Conservation (phyloP, 371 early-diverging fungal genomes). For the Dinochytrium kinnereticum region DNA sequence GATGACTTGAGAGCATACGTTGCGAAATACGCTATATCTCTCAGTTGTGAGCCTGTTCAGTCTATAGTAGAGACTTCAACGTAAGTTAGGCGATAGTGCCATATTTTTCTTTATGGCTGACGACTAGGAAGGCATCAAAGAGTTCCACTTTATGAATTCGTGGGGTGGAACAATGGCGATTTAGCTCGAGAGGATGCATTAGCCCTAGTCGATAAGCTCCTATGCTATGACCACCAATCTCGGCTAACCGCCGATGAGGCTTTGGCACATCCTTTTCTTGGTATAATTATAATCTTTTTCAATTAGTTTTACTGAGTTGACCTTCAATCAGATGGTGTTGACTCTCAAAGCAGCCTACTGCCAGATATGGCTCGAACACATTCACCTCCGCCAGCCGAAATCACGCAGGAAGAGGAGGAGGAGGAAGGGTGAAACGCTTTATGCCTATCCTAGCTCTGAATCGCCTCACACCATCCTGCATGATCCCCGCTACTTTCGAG, state of each 20-base stretch:
- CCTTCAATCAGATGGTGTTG: neutral
- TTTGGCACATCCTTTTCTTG: conserved; percentile 44
- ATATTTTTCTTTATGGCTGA: neutral
- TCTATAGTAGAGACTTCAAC: neutral
- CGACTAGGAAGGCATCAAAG: neutral
- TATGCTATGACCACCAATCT: conserved; percentile 51
- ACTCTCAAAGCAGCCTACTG: neutral
- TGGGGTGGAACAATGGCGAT: conserved; percentile 29
- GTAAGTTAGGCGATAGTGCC: conserved; percentile 4
- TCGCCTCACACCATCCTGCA: neutral
- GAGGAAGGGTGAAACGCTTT: neutral
- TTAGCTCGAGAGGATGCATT: conserved; percentile 37
- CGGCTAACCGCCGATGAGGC: conserved; percentile 50
- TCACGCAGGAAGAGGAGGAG: conserved; percentile 9
- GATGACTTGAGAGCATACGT: conserved; percentile 50
- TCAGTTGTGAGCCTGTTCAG: conserved; percentile 14
- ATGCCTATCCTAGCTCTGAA: neutral
- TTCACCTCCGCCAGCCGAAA: neutral
- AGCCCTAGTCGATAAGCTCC: conserved; percentile 44
- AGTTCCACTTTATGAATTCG: conserved; percentile 30
- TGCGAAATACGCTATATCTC: conserved; percentile 49
- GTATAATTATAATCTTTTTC: neutral
- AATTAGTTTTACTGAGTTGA: neutral
- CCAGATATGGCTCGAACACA: neutral
- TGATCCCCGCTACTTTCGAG: too few species aligned